Percentiles rank a stretch among this genome's conserved stretches.
These are phyloP conservation scores for Capronia americana DNA, from an alignment of 2,329 filamentous ascomycete genomes.

Conservation along the genomic window DNA sequence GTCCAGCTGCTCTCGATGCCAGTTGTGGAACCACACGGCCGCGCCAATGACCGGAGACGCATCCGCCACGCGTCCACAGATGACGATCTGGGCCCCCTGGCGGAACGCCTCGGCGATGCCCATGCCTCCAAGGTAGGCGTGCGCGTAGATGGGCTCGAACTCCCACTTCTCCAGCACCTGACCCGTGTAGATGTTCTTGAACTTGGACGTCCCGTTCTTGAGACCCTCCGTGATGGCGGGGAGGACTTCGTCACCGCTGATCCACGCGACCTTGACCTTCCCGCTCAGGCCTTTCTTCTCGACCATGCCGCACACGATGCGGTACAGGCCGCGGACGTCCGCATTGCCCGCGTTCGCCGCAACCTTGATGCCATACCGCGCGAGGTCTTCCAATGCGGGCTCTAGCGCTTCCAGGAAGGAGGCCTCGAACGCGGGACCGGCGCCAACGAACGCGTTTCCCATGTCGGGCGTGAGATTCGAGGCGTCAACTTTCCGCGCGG, in stretches of 20 bases:
- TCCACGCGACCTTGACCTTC: slow-evolving; percentile 55
- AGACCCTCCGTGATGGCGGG: slow-evolving; percentile 44
- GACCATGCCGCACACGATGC: slow-evolving; percentile 48
- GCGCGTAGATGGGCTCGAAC: slow-evolving; percentile 46
- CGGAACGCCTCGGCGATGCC: slow-evolving; percentile 50
- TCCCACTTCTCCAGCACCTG: slow-evolving; percentile 46
- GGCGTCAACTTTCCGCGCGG: slow-evolving; percentile 48
- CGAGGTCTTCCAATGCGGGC: slow-evolving; percentile 50
- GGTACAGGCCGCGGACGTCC: slow-evolving; percentile 51
- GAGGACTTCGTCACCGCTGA: slow-evolving; percentile 56
- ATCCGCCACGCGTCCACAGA: slow-evolving; percentile 54
- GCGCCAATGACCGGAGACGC: slow-evolving; percentile 53
- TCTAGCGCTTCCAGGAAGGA: slow-evolving; percentile 59
- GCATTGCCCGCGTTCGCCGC: slow-evolving; percentile 54
- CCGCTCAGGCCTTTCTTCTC: slow-evolving; percentile 45
- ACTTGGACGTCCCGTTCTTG: slow-evolving; percentile 45
- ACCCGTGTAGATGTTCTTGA: slow-evolving; percentile 51
- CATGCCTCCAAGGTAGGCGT: slow-evolving; percentile 48
- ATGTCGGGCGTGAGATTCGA: slow-evolving; percentile 17
- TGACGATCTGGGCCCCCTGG: slow-evolving; percentile 53
- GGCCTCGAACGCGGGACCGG: slow-evolving; percentile 56
- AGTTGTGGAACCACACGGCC: slow-evolving; percentile 52
- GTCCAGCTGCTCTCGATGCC: slow-evolving; percentile 48
- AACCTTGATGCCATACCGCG: slow-evolving; percentile 51
- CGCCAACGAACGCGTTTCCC: slow-evolving; percentile 30